phyloP scores from a whole-genome alignment of 768 basidiomycete species.

The Lactarius deliciosus region DNA sequence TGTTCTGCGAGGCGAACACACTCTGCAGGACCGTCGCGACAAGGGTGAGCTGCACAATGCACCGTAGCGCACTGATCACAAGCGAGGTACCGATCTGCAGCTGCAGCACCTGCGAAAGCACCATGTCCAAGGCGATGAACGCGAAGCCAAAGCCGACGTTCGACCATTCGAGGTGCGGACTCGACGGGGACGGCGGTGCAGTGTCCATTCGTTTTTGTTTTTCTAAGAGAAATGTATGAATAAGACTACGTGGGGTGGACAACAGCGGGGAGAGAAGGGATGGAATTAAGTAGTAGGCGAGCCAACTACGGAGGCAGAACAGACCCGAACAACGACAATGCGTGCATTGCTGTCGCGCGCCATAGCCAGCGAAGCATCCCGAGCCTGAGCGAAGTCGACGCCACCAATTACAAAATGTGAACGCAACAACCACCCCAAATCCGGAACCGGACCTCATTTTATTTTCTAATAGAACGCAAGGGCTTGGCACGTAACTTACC shows the following conservation, averaged over 20 bases:
- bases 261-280: neutral
- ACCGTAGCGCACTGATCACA: constrained; percentile 67
- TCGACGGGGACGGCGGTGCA: constrained; percentile 24
- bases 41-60: constrained; percentile 73
- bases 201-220: constrained; percentile 36
- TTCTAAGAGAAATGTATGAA: neutral
- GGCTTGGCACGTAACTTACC: neutral
- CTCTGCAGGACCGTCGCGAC: constrained; percentile 68
- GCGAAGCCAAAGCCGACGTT: constrained; percentile 74
- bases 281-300: neutral
- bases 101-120: constrained; percentile 60
- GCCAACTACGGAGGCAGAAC: neutral
- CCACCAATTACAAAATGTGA: neutral
- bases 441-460: too few species aligned
- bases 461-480: neutral
- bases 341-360: neutral
- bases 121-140: constrained; percentile 73
- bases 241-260: too few species aligned
- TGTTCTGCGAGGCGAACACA: constrained; percentile 73
- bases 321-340: neutral
- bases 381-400: neutral
- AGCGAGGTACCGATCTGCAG: constrained; percentile 71
- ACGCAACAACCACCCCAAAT: neutral
- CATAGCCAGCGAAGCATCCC: too few species aligned
- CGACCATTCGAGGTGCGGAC: constrained; percentile 54